These are phyloP conservation scores for Rhizopogon rudus DNA, from an alignment of 768 basidiomycete genomes.

Conservation along the genomic window DNA sequence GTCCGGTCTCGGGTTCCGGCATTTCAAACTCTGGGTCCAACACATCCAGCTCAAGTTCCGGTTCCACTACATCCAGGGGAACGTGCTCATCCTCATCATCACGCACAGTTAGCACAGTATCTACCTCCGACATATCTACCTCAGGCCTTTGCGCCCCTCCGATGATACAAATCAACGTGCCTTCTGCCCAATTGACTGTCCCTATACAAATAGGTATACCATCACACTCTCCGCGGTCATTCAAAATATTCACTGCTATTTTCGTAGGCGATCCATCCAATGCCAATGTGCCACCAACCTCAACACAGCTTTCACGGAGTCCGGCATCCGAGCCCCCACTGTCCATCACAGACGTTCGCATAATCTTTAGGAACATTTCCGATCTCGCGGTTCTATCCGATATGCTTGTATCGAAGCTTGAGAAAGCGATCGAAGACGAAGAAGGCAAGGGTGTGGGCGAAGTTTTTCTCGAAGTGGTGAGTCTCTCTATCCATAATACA, in stretches of 20 bases:
- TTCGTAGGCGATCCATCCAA: conserved; percentile 20
- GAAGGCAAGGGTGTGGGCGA: conserved; percentile 67
- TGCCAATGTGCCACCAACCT: conserved; percentile 6
- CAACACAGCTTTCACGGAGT: not conserved
- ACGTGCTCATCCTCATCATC: conserved; percentile 35
- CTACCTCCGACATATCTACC: conserved; percentile 41
- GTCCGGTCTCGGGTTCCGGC: conserved; percentile 17
- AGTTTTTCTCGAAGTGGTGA: conserved; percentile 64
- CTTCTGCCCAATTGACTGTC: not conserved
- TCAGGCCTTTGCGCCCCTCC: conserved; percentile 9
- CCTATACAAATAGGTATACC: not conserved
- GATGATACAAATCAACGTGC: not conserved
- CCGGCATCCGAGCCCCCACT: conserved; percentile 43
- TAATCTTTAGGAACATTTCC: conserved; percentile 73
- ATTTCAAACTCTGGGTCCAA: conserved; percentile 7
- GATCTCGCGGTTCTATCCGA: conserved; percentile 74
- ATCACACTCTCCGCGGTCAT: conserved; percentile 36
- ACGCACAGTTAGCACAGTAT: conserved; percentile 42
- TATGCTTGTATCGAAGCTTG: conserved; percentile 56
- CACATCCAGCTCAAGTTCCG: not conserved
- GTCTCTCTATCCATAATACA: conserved; percentile 23
- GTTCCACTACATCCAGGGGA: conserved; percentile 23
- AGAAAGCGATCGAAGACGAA: conserved; percentile 61
- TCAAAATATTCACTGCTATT: conserved; percentile 14
- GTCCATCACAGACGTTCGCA: conserved; percentile 62